Conservation (phyloP, 2,329 filamentous ascomycete genomes). For the Leptodontidium sp. region DNA sequence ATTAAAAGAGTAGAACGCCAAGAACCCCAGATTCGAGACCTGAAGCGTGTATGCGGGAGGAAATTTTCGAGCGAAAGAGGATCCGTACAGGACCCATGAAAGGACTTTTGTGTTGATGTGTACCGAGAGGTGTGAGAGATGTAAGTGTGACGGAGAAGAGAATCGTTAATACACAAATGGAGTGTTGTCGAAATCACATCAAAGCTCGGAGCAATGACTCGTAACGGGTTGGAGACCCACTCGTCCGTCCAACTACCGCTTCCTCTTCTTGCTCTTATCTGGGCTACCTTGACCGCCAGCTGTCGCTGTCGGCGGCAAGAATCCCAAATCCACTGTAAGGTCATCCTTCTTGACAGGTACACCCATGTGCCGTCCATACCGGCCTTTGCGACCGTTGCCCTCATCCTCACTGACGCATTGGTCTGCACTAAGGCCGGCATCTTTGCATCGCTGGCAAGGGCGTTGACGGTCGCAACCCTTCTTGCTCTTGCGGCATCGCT, state of each 20-base stretch:
- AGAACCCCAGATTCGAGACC: slow-evolving; percentile 7
- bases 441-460: slow-evolving; percentile 93
- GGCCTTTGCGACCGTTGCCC: slow-evolving; percentile 94
- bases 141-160: slow-evolving; percentile 28
- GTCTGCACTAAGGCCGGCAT: slow-evolving; percentile 91
- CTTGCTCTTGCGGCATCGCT: slow-evolving; percentile 98
- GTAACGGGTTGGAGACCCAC: slow-evolving; percentile 15
- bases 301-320: slow-evolving; percentile 39
- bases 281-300: slow-evolving; percentile 45
- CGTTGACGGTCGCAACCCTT: slow-evolving; percentile 98
- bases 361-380: slow-evolving; percentile 80
- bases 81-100: background rate
- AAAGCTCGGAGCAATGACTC: slow-evolving; percentile 26
- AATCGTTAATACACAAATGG: slow-evolving; percentile 35
- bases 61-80: slow-evolving; percentile 6
- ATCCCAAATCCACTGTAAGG: slow-evolving; percentile 46
- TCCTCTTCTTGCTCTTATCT: slow-evolving; percentile 75
- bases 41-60: slow-evolving; percentile 19
- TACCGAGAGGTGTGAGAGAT: slow-evolving; percentile 37
- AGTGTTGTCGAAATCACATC: slow-evolving; percentile 20
- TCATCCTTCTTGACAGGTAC: slow-evolving; percentile 70
- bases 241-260: slow-evolving; percentile 56
- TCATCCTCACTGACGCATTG: slow-evolving; percentile 98
- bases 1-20: slow-evolving; percentile 13
- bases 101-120: slow-evolving; percentile 30